Evolutionary conservation across 805 yeast genomes (phyloP), one percentile per base, ranked within the genome.

Genomic region (Barnettozyma vustinii): DNA sequence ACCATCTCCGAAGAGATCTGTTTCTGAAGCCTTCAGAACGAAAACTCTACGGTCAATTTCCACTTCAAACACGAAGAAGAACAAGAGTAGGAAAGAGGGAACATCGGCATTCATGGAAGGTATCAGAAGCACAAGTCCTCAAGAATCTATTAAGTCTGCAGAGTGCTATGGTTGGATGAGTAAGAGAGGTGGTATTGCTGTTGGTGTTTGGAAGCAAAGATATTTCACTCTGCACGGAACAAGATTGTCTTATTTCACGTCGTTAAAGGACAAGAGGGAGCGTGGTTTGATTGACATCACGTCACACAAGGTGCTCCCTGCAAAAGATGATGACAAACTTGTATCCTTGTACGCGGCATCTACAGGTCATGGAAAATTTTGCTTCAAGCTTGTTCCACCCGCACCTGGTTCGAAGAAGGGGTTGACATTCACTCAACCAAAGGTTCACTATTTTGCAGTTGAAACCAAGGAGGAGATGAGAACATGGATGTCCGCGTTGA

Each of bases 351-450:
- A 87, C 65, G 97, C 98, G 0, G 94, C 97, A 0, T 83, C 92
- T 30, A 85, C 96, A 3, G 97, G 97, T 9, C 84, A 87, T 40
- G 98, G 98, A n/a, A 76, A 96, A 37, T 87, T 81, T 63, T 89
- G 96, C 60, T 92, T 94, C 73, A 91, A 91, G 66, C 65, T 94
- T 12, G 80, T 91, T 4, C 99, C 99, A 9, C 99, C 99, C 0
- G 96, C 96, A 2, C 98, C 98, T 0, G 99, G 99, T 0, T 87
- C 92, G 46, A 83, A 84, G 56, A 92, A 91, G 68, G 98, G 98
- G 0, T 78, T 94, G 49, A 91, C 96, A 0, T 94, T 94, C 65
- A 94, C 99, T 0, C 96, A 91, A 55, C 99, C 96, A 26, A 88
- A 90, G 56, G 87, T 90, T 8, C 99, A 94, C 61, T 94, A 85